Evolutionary conservation across 2,329 filamentous ascomycete genomes (phyloP).

Genomic region (Fusarium foetens): DNA sequence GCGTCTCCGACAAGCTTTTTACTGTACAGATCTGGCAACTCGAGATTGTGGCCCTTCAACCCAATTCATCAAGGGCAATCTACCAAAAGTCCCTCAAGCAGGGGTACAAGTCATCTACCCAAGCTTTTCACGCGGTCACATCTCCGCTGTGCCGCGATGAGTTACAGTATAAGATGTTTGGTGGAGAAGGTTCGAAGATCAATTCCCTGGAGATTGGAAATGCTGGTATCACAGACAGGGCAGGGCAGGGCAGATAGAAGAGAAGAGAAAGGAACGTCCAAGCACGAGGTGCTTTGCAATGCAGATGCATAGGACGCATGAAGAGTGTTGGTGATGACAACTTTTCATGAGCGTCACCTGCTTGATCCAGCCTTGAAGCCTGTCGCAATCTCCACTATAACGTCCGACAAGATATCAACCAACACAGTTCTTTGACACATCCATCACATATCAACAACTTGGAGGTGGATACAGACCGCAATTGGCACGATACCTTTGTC

Average conservation of each 20-base stretch:
- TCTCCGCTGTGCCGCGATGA: slow-evolving; percentile 31
- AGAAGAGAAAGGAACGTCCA: background rate
- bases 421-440: slow-evolving; percentile 27
- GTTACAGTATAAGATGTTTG: slow-evolving; percentile 16
- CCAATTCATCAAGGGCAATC: slow-evolving; percentile 7
- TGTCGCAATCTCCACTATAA: slow-evolving; percentile 23
- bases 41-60: slow-evolving; percentile 13
- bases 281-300: slow-evolving; percentile 11
- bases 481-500: slow-evolving; percentile 15
- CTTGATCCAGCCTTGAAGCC: slow-evolving; percentile 31
- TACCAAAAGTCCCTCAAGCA: slow-evolving; percentile 35
- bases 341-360: slow-evolving; percentile 27
- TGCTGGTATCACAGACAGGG: slow-evolving; percentile 2
- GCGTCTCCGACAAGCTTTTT: slow-evolving; percentile 1
- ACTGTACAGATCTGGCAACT: slow-evolving; percentile 3
- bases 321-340: slow-evolving; percentile 39
- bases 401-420: slow-evolving; percentile 27
- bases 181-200: slow-evolving; percentile 24
- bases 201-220: background rate
- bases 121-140: slow-evolving; percentile 29
- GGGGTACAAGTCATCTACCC: slow-evolving; percentile 8
- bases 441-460: slow-evolving; percentile 22
- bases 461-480: slow-evolving; percentile 6
- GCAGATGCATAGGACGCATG: slow-evolving; percentile 25
- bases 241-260: background rate